phyloP scores from a whole-genome alignment of 768 basidiomycete genomes.

The Dentipellis fragilis region DNA sequence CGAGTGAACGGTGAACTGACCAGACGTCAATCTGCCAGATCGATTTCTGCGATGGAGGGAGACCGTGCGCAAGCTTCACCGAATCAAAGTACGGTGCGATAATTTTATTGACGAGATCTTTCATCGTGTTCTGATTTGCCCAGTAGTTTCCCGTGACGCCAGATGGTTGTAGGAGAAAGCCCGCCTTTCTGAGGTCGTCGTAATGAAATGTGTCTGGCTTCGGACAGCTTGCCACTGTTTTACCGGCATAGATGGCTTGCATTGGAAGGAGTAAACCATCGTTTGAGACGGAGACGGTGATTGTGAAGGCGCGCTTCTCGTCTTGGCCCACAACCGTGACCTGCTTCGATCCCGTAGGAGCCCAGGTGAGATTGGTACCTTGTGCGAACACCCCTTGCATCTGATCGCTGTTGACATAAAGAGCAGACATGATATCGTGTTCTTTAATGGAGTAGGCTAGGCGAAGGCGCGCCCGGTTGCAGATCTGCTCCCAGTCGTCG shows the following conservation, averaged over 20 bases:
- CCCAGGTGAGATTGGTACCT: conserved; percentile 22
- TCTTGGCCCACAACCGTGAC: conserved; percentile 24
- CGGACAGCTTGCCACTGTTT: conserved; percentile 19
- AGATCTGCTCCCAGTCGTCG: conserved; percentile 16
- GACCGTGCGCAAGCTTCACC: conserved; percentile 9
- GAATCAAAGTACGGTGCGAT: conserved; percentile 22
- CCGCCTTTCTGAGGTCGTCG: conserved; percentile 14
- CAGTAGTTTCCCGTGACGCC: conserved; percentile 20
- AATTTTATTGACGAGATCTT: conserved; percentile 19
- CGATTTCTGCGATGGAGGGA: conserved; percentile 15
- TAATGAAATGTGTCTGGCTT: conserved; percentile 6
- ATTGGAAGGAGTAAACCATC: conserved; percentile 25
- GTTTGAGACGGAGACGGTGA: conserved; percentile 23
- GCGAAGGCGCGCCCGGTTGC: conserved; percentile 13
- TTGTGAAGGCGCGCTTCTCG: conserved; percentile 33
- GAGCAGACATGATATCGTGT: conserved; percentile 16
- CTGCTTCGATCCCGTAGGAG: conserved; percentile 22
- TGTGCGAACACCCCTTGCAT: conserved; percentile 21
- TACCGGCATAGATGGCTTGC: conserved; percentile 28
- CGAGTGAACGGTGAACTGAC: conserved; percentile 26
- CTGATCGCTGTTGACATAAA: conserved; percentile 29
- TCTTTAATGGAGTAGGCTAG: conserved; percentile 19
- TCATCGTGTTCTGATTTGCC: conserved; percentile 20
- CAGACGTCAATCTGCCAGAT: conserved; percentile 26
- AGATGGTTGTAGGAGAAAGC: conserved; percentile 19